Evolutionary conservation across 352 stramenopile genomes (phyloP).

Genomic region (Pythium rhizo-oryzae): DNA sequence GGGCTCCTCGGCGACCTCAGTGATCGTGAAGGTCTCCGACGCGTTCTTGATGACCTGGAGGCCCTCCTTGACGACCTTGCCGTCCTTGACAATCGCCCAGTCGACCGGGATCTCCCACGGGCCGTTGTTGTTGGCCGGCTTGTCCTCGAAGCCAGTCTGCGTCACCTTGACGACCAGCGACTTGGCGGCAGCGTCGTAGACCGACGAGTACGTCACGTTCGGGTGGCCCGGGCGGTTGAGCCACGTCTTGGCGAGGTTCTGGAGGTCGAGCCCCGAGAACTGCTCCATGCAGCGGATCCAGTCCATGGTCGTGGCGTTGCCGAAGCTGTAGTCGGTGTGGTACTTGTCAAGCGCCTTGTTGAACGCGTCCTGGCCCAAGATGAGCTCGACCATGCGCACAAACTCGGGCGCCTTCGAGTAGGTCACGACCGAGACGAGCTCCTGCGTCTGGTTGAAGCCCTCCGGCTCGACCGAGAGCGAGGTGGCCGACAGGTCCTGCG

Average conservation of each 20-base stretch:
- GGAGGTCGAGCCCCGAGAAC: constrained; percentile 58
- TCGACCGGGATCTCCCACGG: constrained; percentile 81
- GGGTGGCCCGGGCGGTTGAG: constrained; percentile 73
- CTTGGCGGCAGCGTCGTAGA: constrained; percentile 52
- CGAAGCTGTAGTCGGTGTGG: constrained; percentile 73
- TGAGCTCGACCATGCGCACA: constrained; percentile 77
- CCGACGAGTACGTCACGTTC: constrained; percentile 61
- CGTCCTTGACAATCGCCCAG: constrained; percentile 73
- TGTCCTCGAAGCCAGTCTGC: constrained; percentile 75
- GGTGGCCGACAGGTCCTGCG: constrained; percentile 69
- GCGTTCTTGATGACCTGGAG: constrained; percentile 67
- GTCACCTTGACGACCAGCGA: constrained; percentile 62
- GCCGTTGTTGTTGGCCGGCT: constrained; percentile 62
- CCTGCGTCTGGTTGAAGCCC: constrained; percentile 80
- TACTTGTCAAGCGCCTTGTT: constrained; percentile 81
- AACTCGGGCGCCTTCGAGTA: constrained; percentile 84
- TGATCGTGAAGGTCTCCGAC: constrained; percentile 54
- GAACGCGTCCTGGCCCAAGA: constrained; percentile 64
- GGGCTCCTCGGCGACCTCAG: constrained; percentile 49
- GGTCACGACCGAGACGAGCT: constrained; percentile 76
- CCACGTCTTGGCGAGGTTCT: constrained; percentile 74
- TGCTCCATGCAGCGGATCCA: constrained; percentile 84
- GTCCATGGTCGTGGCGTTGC: constrained; percentile 73
- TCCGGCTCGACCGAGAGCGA: constrained; percentile 72
- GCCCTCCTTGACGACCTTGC: constrained; percentile 56